Conservation (phyloP, 176 grass and related monocot species). For the Oryza coarctata region DNA sequence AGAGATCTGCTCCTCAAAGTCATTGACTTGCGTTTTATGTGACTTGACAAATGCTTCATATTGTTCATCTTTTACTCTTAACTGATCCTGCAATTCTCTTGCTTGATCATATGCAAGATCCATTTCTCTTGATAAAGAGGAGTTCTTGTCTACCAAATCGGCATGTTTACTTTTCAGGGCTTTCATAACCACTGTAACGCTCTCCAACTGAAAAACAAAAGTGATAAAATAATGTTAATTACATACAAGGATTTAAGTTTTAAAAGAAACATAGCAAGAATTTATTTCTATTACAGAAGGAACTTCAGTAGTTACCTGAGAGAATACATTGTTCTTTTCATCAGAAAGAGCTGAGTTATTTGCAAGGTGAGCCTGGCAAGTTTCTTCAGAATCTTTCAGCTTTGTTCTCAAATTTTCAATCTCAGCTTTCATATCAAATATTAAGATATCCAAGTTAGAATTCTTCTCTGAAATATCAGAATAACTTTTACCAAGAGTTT, state of each 20-base stretch:
- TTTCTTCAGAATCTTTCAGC: slow-evolving; percentile 58
- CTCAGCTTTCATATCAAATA: slow-evolving; percentile 59
- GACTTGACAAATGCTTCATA: slow-evolving; percentile 47
- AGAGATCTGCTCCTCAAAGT: slow-evolving; percentile 56
- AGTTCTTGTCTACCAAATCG: slow-evolving; percentile 49
- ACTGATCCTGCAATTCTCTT: slow-evolving; percentile 58
- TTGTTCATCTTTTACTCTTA: slow-evolving; percentile 54
- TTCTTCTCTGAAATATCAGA: slow-evolving; percentile 58
- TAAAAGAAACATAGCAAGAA: slow-evolving; percentile 9
- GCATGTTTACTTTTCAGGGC: slow-evolving; percentile 56
- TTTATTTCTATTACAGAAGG: slow-evolving; percentile 18
- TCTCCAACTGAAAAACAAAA: slow-evolving; percentile 59
- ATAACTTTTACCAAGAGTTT: slow-evolving; percentile 49
- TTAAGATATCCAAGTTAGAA: slow-evolving; percentile 43
- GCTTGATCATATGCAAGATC: slow-evolving; percentile 61
- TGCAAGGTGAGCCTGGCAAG: slow-evolving; percentile 35
- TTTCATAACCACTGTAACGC: slow-evolving; percentile 52
- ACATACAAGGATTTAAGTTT: slow-evolving; percentile 9
- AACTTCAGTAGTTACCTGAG: slow-evolving; percentile 54
- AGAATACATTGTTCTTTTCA: slow-evolving; percentile 60
- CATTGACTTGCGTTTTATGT: slow-evolving; percentile 38
- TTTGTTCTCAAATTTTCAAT: slow-evolving; percentile 52
- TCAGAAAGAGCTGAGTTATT: slow-evolving; percentile 46
- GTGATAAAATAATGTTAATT: slow-evolving; percentile 24
- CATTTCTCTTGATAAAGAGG: slow-evolving; percentile 58